These are phyloP conservation scores for Hypoxylon sp. DNA, from an alignment of 2,329 filamentous ascomycete genomes.

Conservation along the genomic window DNA sequence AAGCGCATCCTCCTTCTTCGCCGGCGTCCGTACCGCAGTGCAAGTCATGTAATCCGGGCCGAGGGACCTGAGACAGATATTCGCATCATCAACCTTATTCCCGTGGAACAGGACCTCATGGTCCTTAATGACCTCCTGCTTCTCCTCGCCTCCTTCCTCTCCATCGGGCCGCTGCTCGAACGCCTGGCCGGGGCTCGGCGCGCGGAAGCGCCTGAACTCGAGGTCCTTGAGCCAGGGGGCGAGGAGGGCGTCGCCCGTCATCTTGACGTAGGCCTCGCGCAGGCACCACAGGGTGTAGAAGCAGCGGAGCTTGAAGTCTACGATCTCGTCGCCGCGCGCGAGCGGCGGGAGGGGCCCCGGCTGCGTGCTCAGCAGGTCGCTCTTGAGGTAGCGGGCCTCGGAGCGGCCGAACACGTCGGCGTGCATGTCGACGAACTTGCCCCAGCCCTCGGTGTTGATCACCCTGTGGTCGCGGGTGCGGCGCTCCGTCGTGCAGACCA, in stretches of 20 bases:
- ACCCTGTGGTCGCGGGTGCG: conserved; percentile 72
- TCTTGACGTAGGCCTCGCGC: conserved; percentile 86
- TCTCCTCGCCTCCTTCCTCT: conserved; percentile 55
- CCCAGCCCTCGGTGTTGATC: conserved; percentile 71
- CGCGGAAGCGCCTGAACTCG: conserved; percentile 75
- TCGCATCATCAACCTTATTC: conserved; percentile 58
- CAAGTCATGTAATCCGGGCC: conserved; percentile 69
- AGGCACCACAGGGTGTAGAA: conserved; percentile 87
- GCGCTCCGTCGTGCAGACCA: conserved; percentile 82
- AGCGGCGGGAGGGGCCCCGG: conserved; percentile 41
- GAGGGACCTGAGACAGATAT: conserved; percentile 61
- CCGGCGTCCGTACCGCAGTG: conserved; percentile 64
- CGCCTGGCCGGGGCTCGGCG: conserved; percentile 60
- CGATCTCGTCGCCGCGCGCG: conserved; percentile 56
- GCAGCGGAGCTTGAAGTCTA: conserved; percentile 74
- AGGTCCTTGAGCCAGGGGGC: conserved; percentile 80
- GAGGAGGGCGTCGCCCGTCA: conserved; percentile 83
- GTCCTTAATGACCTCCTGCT: conserved; percentile 55
- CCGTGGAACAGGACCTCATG: conserved; percentile 60
- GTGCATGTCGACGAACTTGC: conserved; percentile 78
- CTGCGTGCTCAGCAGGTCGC: conserved; percentile 52
- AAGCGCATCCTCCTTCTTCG: conserved; percentile 56
- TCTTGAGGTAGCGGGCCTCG: conserved; percentile 75
- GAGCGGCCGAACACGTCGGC: conserved; percentile 75
- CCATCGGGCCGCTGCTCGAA: conserved; percentile 41